Evolutionary conservation across 345 rosid genomes (phyloP).

Genomic region (Gossypium australe): DNA sequence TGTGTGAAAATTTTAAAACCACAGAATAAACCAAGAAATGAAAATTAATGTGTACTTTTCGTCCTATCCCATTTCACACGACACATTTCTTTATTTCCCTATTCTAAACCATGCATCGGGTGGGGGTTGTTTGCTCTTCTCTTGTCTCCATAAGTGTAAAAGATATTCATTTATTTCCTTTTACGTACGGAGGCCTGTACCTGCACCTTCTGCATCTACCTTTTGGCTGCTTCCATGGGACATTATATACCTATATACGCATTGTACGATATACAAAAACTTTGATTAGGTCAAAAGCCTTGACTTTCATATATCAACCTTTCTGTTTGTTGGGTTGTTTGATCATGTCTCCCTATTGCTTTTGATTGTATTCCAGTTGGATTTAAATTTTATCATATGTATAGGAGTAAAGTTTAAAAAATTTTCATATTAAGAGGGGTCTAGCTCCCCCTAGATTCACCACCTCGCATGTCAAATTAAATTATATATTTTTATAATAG

Average conservation of each 20-base stretch:
- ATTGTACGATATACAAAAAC: not conserved
- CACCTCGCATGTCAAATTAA: too few relatives aligned
- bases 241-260: not conserved
- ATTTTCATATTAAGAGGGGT: too few relatives aligned
- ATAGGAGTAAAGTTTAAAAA: too few relatives aligned
- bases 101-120: too few relatives aligned
- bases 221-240: not conserved
- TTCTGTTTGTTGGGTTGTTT: not conserved
- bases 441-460: too few relatives aligned
- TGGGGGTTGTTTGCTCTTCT: not conserved
- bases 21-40: not conserved
- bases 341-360: too few relatives aligned
- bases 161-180: not conserved
- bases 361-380: too few relatives aligned
- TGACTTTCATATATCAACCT: not conserved
- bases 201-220: not conserved
- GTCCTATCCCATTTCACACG: not conserved
- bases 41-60: not conserved
- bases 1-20: not conserved
- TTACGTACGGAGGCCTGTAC: slow-evolving; percentile 5
- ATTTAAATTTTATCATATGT: too few relatives aligned
- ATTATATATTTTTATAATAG: too few relatives aligned
- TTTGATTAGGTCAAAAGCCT: not conserved
- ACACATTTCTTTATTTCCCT: too few relatives aligned
- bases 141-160: not conserved